Evolutionary conservation across 2,329 filamentous ascomycete genomes (phyloP).

Genomic region (Periconia digitata): DNA sequence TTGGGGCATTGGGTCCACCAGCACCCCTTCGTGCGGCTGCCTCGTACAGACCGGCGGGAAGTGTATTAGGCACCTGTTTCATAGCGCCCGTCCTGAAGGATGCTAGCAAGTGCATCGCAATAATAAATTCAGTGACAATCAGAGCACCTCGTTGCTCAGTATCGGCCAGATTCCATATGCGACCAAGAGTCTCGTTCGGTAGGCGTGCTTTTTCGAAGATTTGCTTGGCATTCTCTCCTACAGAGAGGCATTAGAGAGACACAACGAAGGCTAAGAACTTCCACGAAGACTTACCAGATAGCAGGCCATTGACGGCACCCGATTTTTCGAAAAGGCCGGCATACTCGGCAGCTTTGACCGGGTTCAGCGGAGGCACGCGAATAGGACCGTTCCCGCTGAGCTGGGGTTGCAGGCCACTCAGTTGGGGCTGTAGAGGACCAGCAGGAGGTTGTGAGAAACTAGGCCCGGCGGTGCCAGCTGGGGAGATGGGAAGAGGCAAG

Average conservation of each 20-base stretch:
- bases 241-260: constrained; percentile 7
- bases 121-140: constrained; percentile 88
- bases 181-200: constrained; percentile 86
- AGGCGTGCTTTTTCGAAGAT: constrained; percentile 94
- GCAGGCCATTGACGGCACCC: constrained; percentile 71
- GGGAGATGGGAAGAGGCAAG: constrained; percentile 55
- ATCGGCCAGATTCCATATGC: constrained; percentile 94
- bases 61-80: constrained; percentile 73
- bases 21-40: constrained; percentile 69
- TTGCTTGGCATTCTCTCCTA: constrained; percentile 81
- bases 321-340: constrained; percentile 88
- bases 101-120: constrained; percentile 95
- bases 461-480: constrained; percentile 50
- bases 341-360: constrained; percentile 90
- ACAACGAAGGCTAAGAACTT: not conserved
- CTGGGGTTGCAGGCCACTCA: constrained; percentile 36
- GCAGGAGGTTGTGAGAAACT: constrained; percentile 43
- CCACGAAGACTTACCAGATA: constrained; percentile 58
- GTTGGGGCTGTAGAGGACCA: constrained; percentile 28
- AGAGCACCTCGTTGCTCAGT: constrained; percentile 88
- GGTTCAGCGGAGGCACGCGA: constrained; percentile 83
- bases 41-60: constrained; percentile 87
- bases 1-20: constrained; percentile 51
- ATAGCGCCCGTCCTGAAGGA: constrained; percentile 85
- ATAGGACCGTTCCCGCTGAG: constrained; percentile 60